Evolutionary conservation across 169 alveolate species (phyloP).

Genomic region (Eimeria brunetti): DNA sequence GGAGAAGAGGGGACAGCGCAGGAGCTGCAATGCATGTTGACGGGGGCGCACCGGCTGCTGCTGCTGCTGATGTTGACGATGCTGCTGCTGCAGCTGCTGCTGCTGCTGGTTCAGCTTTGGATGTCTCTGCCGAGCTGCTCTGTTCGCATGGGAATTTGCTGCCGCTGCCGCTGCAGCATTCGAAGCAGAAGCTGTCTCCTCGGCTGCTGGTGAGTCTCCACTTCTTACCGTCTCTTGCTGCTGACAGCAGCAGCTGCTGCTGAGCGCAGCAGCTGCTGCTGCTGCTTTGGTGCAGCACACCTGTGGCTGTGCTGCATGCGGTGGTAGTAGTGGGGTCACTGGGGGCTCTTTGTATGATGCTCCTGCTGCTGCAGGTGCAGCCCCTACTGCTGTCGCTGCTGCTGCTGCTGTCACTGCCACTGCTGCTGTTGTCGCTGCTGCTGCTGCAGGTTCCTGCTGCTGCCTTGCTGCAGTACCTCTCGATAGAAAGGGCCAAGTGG

Average conservation of each 20-base stretch:
- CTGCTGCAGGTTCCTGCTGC: conserved; percentile 71
- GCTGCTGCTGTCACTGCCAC: conserved; percentile 1
- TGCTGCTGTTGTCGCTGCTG: not conserved
- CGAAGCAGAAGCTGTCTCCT: conserved; percentile 40
- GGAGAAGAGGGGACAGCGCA: not conserved
- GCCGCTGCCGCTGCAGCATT: conserved; percentile 43
- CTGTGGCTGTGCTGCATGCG: not conserved
- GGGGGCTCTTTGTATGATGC: not conserved
- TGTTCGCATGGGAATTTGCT: conserved; percentile 67
- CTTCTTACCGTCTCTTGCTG: not conserved
- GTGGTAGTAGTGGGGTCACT: not conserved
- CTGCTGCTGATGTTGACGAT: not conserved
- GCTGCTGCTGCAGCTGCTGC: conserved; percentile 18
- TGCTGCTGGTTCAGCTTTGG: conserved; percentile 3
- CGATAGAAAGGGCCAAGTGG: conserved; percentile 49
- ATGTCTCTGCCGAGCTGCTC: conserved; percentile 65
- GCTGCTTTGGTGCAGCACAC: not conserved
- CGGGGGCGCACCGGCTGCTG: not conserved
- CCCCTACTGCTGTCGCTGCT: not conserved
- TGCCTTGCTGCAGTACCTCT: conserved; percentile 58
- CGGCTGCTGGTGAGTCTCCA: conserved; percentile 31
- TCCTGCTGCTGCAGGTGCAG: not conserved
- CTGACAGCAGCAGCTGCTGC: not conserved
- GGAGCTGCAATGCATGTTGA: not conserved
- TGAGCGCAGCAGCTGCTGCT: conserved; percentile 10